A percentile compares a stretch with the other conserved stretches of the same genome.
Conservation (phyloP, 768 basidiomycete genomes). For the Podaxis rugospora region DNA sequence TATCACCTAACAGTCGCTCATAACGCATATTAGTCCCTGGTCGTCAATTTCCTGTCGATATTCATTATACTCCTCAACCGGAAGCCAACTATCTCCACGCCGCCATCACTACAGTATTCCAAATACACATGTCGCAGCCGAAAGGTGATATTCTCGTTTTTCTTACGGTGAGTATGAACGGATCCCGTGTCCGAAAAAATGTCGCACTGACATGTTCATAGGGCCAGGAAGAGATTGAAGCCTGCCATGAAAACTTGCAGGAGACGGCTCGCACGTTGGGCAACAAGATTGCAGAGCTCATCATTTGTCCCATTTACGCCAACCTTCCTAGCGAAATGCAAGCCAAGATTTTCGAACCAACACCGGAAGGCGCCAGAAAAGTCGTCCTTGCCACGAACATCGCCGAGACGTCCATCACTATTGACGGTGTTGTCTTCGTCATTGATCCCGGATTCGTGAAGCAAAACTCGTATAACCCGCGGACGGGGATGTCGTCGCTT, state of each 20-base stretch:
- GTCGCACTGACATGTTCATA: conserved; percentile 23
- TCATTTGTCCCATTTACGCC: conserved; percentile 97
- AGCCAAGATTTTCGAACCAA: conserved; percentile 98
- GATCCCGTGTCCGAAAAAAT: not conserved
- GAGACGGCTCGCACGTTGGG: conserved; percentile 94
- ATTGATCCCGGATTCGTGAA: conserved; percentile 99
- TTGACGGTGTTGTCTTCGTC: conserved; percentile 98
- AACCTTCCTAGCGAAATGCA: conserved; percentile 99
- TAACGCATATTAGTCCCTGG: conserved; percentile 70
- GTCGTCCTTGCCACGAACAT: conserved; percentile 99
- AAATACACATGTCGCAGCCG: conserved; percentile 98
- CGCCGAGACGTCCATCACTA: conserved; percentile 99
- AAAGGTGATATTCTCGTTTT: conserved; percentile 98
- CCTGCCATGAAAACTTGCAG: conserved; percentile 91
- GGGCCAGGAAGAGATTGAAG: conserved; percentile 99
- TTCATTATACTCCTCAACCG: conserved; percentile 98
- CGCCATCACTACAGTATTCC: conserved; percentile 97
- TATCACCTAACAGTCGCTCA: not conserved
- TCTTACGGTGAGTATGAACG: conserved; percentile 63
- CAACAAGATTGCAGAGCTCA: conserved; percentile 92
- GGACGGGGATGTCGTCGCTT: conserved; percentile 97
- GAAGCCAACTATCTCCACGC: conserved; percentile 99
- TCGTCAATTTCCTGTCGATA: conserved; percentile 95
- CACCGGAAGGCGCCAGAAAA: conserved; percentile 93
- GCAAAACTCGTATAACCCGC: conserved; percentile 97